Evolutionary conservation across 2,329 filamentous ascomycete genomes (phyloP).

Genomic region (Domatiomyces globalis): DNA sequence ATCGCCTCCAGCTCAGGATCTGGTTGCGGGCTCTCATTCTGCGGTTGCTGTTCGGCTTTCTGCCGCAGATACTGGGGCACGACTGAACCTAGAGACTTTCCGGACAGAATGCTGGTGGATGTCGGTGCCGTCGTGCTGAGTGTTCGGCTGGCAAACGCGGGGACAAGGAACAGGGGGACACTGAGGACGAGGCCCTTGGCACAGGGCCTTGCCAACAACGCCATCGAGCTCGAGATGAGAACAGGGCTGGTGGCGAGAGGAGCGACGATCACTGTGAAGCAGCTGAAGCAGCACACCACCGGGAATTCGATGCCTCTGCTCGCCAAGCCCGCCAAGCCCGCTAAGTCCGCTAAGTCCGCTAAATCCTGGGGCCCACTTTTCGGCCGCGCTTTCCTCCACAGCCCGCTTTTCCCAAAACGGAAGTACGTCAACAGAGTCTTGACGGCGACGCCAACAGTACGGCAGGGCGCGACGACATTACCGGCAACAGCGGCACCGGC

Average conservation of each 20-base stretch:
- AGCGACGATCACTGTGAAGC: not conserved
- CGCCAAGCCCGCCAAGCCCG: no score
- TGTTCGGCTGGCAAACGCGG: constrained; percentile 19
- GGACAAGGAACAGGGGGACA: constrained; percentile 30
- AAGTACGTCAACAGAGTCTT: not conserved
- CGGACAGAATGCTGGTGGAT: constrained; percentile 22
- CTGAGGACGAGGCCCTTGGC: not conserved
- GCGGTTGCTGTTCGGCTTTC: not conserved
- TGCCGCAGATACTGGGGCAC: constrained; percentile 17
- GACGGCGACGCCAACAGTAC: not conserved
- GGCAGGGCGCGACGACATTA: not conserved
- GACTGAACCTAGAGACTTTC: constrained; percentile 42
- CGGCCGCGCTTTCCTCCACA: not conserved
- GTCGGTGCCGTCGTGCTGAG: constrained; percentile 24
- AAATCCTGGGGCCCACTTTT: not conserved
- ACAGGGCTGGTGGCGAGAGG: not conserved
- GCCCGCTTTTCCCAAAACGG: not conserved
- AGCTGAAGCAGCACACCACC: no score
- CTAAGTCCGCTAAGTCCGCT: no score
- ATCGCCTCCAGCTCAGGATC: not conserved
- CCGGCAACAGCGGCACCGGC: not conserved
- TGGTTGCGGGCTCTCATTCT: not conserved
- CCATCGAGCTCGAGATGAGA: constrained; percentile 3
- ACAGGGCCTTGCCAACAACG: constrained; percentile 2
- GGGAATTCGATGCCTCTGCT: not conserved